Evolutionary conservation across 2,329 filamentous ascomycete genomes (phyloP).

Genomic region (Stagonosporopsis vannaccii): DNA sequence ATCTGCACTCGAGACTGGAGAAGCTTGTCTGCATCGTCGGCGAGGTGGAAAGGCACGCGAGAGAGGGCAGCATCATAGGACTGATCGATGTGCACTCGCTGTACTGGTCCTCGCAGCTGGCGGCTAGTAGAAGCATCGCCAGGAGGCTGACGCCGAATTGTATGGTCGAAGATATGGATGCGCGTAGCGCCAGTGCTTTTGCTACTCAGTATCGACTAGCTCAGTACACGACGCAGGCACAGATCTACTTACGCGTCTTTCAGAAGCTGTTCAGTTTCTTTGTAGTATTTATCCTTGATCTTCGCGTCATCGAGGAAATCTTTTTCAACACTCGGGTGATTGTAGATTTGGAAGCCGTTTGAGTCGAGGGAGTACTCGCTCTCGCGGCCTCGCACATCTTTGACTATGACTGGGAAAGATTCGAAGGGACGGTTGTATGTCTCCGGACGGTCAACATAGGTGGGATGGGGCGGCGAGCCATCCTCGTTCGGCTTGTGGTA

Average conservation of each 20-base stretch:
- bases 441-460: conserved; percentile 39
- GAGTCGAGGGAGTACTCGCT: conserved; percentile 52
- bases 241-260: conserved; percentile 44
- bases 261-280: conserved; percentile 46
- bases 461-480: conserved; percentile 39
- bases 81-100: conserved; percentile 66
- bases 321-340: conserved; percentile 41
- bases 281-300: conserved; percentile 46
- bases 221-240: background rate
- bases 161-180: conserved; percentile 70
- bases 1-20: conserved; percentile 42
- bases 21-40: conserved; percentile 41
- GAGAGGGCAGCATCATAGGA: conserved; percentile 51
- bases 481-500: conserved; percentile 42
- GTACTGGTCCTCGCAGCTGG: conserved; percentile 54
- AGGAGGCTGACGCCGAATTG: conserved; percentile 58
- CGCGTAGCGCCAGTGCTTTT: conserved; percentile 63
- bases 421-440: conserved; percentile 44
- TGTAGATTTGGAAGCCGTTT: conserved; percentile 50
- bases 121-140: conserved; percentile 29
- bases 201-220: background rate
- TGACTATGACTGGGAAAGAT: conserved; percentile 42
- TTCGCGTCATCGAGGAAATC: conserved; percentile 46
- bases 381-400: conserved; percentile 57
- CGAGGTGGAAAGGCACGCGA: conserved; percentile 41